These are phyloP conservation scores for Scheffersomyces lignicola DNA, from an alignment of 1,139 yeast species.

Conservation along the genomic window DNA sequence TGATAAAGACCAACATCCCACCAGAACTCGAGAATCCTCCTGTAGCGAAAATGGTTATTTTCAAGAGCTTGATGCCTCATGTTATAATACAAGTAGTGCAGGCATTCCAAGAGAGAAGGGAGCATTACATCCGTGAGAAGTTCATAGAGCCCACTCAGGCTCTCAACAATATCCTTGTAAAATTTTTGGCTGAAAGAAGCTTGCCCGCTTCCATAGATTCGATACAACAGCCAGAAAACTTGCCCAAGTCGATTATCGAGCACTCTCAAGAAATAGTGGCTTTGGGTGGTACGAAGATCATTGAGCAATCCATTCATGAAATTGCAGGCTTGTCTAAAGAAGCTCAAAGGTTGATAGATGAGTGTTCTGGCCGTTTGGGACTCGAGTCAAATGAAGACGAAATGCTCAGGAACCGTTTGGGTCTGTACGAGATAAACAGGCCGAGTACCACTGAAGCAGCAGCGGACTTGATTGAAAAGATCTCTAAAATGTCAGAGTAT, in stretches of 20 bases:
- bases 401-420: conserved; percentile 51
- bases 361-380: conserved; percentile 47
- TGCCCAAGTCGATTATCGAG: conserved; percentile 58
- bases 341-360: conserved; percentile 37
- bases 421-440: conserved; percentile 52
- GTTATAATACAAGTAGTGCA: conserved; percentile 65
- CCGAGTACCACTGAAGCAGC: conserved; percentile 39
- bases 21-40: conserved; percentile 22
- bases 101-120: conserved; percentile 68
- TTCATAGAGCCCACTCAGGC: conserved; percentile 53
- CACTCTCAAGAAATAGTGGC: conserved; percentile 57
- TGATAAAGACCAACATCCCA: conserved; percentile 54
- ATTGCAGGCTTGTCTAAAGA: conserved; percentile 43
- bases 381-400: conserved; percentile 60
- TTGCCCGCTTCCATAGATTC: conserved; percentile 69
- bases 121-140: conserved; percentile 51
- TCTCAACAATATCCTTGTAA: conserved; percentile 48
- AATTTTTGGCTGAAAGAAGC: conserved; percentile 42
- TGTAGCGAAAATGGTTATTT: conserved; percentile 32
- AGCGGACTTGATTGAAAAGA: conserved; percentile 33
- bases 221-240: conserved; percentile 58
- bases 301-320: conserved; percentile 48
- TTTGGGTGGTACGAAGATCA: conserved; percentile 50
- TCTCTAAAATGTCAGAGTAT: conserved; percentile 48
- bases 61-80: conserved; percentile 64